Percentiles rank a stretch among this genome's conserved stretches.
These are phyloP conservation scores for Ustilago esculenta DNA, from an alignment of 1,284 basidiomycete genomes.

Conservation along the genomic window DNA sequence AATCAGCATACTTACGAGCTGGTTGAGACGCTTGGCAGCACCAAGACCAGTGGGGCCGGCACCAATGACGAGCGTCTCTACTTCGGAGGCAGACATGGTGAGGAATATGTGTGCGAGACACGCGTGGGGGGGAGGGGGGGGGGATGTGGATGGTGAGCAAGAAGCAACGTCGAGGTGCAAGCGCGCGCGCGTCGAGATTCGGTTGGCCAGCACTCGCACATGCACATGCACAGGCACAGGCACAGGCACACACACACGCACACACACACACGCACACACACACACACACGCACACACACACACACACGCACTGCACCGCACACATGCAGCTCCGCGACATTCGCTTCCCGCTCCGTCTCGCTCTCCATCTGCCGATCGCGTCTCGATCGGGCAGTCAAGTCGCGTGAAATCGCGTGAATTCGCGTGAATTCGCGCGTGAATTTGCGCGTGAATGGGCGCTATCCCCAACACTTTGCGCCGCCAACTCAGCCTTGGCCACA, in stretches of 20 bases:
- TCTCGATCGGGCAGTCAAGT: no score
- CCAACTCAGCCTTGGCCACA: background rate
- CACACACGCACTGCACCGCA: background rate
- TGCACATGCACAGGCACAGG: no score
- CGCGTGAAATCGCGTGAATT: background rate
- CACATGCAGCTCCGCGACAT: no score
- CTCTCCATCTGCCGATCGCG: background rate
- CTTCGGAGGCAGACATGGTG: constrained; percentile 52
- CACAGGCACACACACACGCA: no score
- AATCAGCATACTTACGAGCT: constrained; percentile 64
- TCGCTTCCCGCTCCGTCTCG: no score
- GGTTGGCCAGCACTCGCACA: no score
- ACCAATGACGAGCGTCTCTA: constrained; percentile 66
- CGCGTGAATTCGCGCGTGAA: constrained; percentile 8
- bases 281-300: background rate
- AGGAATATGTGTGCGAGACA: no score
- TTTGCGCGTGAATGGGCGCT: no score
- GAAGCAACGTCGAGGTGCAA: no score
- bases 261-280: no score
- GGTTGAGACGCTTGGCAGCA: constrained; percentile 71
- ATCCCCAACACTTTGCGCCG: constrained; percentile 11
- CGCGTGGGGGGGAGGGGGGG: background rate
- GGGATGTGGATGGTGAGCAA: background rate
- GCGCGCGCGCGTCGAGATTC: no score
- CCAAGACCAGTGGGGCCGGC: constrained; percentile 70